Conservation (phyloP, 371 early-diverging fungal genomes). For the Mucor piriformis region DNA sequence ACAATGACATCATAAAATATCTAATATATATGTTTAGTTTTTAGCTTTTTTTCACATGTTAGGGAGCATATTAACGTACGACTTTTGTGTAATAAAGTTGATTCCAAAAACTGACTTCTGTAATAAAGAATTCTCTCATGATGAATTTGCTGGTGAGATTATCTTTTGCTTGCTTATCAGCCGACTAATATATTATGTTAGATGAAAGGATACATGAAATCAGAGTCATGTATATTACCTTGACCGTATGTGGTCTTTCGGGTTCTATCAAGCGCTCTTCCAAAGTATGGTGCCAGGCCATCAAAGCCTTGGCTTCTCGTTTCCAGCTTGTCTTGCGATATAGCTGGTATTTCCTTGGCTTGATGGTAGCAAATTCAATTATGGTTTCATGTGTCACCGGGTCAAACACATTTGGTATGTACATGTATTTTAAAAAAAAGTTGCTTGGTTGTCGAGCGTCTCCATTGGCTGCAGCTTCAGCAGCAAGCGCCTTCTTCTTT, state of each 20-base stretch:
- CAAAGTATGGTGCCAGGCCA: conserved; percentile 35
- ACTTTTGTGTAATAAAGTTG: conserved; percentile 45
- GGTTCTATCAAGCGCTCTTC: conserved; percentile 4
- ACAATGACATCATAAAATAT: conserved; percentile 37
- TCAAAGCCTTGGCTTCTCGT: conserved; percentile 37
- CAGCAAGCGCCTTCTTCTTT: conserved; percentile 18
- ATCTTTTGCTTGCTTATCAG: conserved; percentile 19
- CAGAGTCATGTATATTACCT: no score
- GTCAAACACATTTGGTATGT: conserved; percentile 31
- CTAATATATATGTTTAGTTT: conserved; percentile 8
- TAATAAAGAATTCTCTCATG: conserved; percentile 43
- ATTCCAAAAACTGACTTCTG: conserved; percentile 51
- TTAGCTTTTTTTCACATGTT: not conserved
- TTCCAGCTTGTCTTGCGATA: conserved; percentile 29
- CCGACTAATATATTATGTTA: not conserved
- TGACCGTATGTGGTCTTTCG: no score
- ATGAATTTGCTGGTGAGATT: conserved; percentile 39
- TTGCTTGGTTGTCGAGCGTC: not conserved
- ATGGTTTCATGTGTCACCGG: conserved; percentile 22
- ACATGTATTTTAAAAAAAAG: conserved; percentile 15
- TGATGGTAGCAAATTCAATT: conserved; percentile 22
- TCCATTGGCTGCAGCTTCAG: conserved; percentile 22
- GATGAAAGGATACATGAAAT: not conserved
- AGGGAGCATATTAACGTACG: conserved; percentile 21
- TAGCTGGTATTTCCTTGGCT: conserved; percentile 28